Conservation (phyloP, 2,329 filamentous ascomycete species). For the Ramularia endophylla region DNA sequence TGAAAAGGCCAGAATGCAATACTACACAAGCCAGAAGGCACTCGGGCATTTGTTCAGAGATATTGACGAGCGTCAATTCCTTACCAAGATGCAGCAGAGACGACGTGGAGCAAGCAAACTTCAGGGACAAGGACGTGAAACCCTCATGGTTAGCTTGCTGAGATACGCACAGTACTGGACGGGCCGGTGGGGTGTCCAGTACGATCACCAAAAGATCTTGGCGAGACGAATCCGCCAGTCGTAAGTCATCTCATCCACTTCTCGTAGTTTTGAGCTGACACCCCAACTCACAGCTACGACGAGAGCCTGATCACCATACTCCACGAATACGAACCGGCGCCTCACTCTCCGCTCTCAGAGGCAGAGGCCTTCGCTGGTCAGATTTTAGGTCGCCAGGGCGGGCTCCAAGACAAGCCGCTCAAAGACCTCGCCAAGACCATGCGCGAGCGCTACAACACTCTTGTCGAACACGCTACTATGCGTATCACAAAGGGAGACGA, state of each 20-base stretch:
- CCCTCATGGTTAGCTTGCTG: slow-evolving; percentile 32
- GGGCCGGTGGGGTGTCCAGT: slow-evolving; percentile 23
- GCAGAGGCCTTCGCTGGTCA: slow-evolving; percentile 53
- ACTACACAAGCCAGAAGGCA: slow-evolving; percentile 62
- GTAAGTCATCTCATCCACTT: slow-evolving; percentile 31
- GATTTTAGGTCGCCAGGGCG: slow-evolving; percentile 47
- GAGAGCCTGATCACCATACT: slow-evolving; percentile 45
- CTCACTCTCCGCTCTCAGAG: slow-evolving; percentile 41
- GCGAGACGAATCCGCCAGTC: slow-evolving; percentile 40
- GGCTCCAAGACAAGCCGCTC: slow-evolving; percentile 26
- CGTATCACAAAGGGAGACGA: slow-evolving; percentile 41
- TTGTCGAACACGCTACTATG: slow-evolving; percentile 37
- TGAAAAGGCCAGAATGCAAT: slow-evolving; percentile 39
- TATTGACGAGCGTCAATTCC: slow-evolving; percentile 67
- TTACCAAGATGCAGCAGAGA: slow-evolving; percentile 40
- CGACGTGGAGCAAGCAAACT: slow-evolving; percentile 11
- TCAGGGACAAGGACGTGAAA: not conserved
- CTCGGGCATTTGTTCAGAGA: slow-evolving; percentile 65
- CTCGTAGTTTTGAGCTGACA: not conserved
- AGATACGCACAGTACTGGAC: slow-evolving; percentile 34
- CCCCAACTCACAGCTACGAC: slow-evolving; percentile 43
- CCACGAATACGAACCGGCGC: slow-evolving; percentile 39
- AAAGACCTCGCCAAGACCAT: slow-evolving; percentile 33
- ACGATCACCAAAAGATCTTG: slow-evolving; percentile 34
- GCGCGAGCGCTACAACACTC: slow-evolving; percentile 36